phyloP scores from a whole-genome alignment of 1,139 yeast genomes.

The Scheffersomyces lignicola region DNA sequence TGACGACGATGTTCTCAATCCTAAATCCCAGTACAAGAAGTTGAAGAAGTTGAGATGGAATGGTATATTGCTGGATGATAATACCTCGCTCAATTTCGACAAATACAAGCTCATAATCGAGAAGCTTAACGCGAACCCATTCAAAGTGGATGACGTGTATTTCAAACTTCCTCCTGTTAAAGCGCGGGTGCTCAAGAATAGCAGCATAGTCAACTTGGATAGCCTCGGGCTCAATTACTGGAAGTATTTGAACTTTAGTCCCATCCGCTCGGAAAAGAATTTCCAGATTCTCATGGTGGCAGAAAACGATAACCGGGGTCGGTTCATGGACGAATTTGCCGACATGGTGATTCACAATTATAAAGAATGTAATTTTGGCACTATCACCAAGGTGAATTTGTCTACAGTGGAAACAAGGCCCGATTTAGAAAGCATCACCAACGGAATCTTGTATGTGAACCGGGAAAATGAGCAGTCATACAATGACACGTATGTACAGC shows the following conservation, averaged over 20 bases:
- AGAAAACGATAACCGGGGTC: slow-evolving; percentile 22
- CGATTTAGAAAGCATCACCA: slow-evolving; percentile 32
- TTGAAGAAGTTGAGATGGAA: slow-evolving; percentile 39
- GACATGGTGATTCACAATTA: slow-evolving; percentile 43
- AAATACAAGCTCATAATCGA: slow-evolving; percentile 21
- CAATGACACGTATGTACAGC: slow-evolving; percentile 29
- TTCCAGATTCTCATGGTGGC: slow-evolving; percentile 54
- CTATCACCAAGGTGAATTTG: slow-evolving; percentile 32
- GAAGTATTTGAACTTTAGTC: slow-evolving; percentile 57
- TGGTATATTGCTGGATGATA: slow-evolving; percentile 20
- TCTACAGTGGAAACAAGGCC: slow-evolving; percentile 30
- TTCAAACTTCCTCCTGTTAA: slow-evolving; percentile 28
- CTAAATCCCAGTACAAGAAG: slow-evolving; percentile 26
- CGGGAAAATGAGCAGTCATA: slow-evolving; percentile 21
- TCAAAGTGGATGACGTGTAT: slow-evolving; percentile 17
- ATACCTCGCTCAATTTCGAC: slow-evolving; percentile 20
- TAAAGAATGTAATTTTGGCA: slow-evolving; percentile 50
- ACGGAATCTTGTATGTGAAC: slow-evolving; percentile 34
- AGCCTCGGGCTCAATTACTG: slow-evolving; percentile 47
- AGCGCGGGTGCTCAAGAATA: slow-evolving; percentile 29
- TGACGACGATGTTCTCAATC: slow-evolving; percentile 30
- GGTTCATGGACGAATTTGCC: slow-evolving; percentile 35
- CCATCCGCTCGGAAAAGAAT: slow-evolving; percentile 49
- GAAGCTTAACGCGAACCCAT: slow-evolving; percentile 8
- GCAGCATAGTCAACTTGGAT: slow-evolving; percentile 36